These are phyloP conservation scores for Myriangium duriaei DNA, from an alignment of 2,329 filamentous ascomycete species.

Conservation along the genomic window DNA sequence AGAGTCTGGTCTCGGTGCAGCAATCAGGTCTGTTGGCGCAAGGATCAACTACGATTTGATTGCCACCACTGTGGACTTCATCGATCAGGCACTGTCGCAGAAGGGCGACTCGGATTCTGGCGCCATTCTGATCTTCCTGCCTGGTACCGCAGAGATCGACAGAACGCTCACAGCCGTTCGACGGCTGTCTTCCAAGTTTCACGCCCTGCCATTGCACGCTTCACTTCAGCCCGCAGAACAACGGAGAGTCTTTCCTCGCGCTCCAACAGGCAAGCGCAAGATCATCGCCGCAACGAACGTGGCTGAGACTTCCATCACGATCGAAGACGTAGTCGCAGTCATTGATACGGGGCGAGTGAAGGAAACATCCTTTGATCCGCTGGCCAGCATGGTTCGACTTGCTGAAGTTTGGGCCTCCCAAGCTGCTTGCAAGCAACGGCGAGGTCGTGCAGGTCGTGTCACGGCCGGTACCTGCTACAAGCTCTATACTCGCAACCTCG, in stretches of 20 bases:
- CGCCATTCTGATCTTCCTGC: constrained; percentile 89
- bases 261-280: constrained; percentile 74
- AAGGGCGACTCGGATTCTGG: constrained; percentile 50
- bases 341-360: constrained; percentile 94
- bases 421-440: constrained; percentile 86
- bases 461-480: constrained; percentile 89
- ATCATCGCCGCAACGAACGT: constrained; percentile 93
- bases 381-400: constrained; percentile 86
- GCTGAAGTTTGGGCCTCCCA: constrained; percentile 92
- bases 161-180: constrained; percentile 59
- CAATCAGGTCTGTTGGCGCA: constrained; percentile 42
- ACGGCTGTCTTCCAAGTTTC: constrained; percentile 46
- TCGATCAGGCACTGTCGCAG: constrained; percentile 56
- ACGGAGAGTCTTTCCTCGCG: constrained; percentile 64
- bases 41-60: constrained; percentile 89
- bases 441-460: constrained; percentile 87
- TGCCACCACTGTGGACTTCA: constrained; percentile 63
- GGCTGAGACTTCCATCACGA: constrained; percentile 95
- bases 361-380: constrained; percentile 84
- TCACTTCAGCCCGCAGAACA: constrained; percentile 83
- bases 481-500: constrained; percentile 76
- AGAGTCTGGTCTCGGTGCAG: constrained; percentile 27
- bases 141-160: constrained; percentile 84
- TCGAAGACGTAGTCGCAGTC: constrained; percentile 91
- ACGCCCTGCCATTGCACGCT: constrained; percentile 81